Base-by-base conservation (phyloP, 2,329 filamentous ascomycete species). In the Colletotrichum plurivorum region DNA sequence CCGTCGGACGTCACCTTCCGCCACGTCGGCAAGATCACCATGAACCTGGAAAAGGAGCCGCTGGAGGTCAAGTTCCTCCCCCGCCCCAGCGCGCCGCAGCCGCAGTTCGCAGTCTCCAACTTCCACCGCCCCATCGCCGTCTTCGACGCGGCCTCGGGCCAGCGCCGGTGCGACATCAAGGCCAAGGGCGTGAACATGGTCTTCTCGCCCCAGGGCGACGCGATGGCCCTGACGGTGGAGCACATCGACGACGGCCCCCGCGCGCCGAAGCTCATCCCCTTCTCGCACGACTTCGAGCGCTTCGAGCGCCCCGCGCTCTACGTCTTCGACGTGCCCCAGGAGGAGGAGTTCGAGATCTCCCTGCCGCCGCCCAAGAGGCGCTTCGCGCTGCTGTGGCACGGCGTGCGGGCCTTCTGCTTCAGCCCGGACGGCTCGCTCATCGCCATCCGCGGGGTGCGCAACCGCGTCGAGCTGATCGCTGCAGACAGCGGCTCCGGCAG, bases 401-500 rank as follows among this genome's bases (percentile, higher is more conserved):
- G 61, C 41, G 65, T 66, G 15, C 62, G 67, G 0, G 56, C 69
- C 1, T 71, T 63, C 27, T 45, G 62, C 3, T 71, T 71, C 45
- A 67, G 54, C 4, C 58, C 61, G 7, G 58, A 63, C 36, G 69
- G 69, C 16, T 43, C 36, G 2, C 25, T 58, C 25, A 22, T 70
- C 2, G 69, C 69, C 1, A 46, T 67, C 6, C 54, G 59, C 27
- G 68, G 70, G 27, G 49, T 70, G 4, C 25, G 41, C 15, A 54
- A 70, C 36, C 67, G 70, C 9, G 48, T 71, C 6, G 70, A 71
- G 52, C 36, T 71, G 6, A 18, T 68, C 18, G 52, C n/a, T 1
- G 56, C 49, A 45, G 39, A 36, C 2, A 61, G 41, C 18, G 68
- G 70, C 18, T 31, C 45, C 12, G 67, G 67, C 0, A 55, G 57